Evolutionary conservation across 331 rosid genomes (phyloP).

Genomic region (Ulmus americana): DNA sequence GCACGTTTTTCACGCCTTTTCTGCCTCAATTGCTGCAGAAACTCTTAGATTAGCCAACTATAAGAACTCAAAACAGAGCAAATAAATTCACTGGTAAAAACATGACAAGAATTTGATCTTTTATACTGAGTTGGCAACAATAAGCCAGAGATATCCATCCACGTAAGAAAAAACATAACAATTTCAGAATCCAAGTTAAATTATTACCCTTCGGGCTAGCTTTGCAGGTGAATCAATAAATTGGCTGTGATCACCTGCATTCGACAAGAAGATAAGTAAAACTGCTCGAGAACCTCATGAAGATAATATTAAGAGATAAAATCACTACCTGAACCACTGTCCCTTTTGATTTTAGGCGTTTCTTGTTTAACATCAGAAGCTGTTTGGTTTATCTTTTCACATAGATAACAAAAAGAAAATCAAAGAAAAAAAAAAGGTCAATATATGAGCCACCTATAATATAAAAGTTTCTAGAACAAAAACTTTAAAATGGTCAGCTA

Average conservation of each 20-base stretch:
- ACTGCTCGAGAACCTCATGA: neutral
- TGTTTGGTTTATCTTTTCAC: constrained; percentile 39
- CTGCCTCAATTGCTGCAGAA: constrained; percentile 64
- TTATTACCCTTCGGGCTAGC: constrained; percentile 61
- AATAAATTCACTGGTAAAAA: constrained; percentile 1
- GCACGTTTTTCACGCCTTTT: constrained; percentile 55
- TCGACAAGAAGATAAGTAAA: constrained; percentile 9
- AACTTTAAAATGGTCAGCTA: neutral
- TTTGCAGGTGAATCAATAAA: constrained; percentile 37
- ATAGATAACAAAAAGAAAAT: constrained; percentile 6
- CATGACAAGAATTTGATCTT: constrained; percentile 12
- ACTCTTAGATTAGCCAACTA: constrained; percentile 13
- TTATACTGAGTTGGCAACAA: constrained; percentile 2
- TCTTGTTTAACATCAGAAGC: constrained; percentile 40
- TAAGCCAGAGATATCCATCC: neutral
- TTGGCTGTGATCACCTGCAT: constrained; percentile 38
- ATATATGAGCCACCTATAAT: constrained; percentile 19
- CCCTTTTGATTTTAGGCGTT: constrained; percentile 31
- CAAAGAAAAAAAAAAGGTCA: neutral
- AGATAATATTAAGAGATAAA: constrained; percentile 6
- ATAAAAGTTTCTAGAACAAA: neutral
- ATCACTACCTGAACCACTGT: constrained; percentile 45
- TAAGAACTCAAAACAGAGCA: constrained; percentile 10
- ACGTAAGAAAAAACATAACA: neutral
- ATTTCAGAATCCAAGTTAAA: constrained; percentile 14